Evolutionary conservation across 176 grass and related monocot species (phyloP).

Genomic region (Secale cereale): DNA sequence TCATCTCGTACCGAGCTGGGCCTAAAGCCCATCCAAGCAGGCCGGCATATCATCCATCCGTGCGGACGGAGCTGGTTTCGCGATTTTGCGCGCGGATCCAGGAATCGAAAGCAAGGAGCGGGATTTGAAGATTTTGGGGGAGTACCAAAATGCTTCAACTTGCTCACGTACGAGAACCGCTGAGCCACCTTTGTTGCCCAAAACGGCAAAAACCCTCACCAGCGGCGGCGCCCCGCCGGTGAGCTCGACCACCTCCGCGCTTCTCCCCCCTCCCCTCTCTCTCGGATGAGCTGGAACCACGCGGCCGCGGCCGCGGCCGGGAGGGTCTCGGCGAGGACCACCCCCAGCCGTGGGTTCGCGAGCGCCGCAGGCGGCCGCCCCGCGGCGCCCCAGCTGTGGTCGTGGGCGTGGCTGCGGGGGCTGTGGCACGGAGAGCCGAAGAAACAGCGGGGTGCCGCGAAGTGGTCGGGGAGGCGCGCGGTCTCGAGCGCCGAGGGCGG

Average conservation of each 20-base stretch:
- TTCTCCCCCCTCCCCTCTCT: neutral
- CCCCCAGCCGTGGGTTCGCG: slow-evolving; percentile 14
- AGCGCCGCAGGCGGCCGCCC: neutral
- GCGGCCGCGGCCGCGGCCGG: neutral
- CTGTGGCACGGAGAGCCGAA: slow-evolving; percentile 31
- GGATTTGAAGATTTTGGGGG: neutral
- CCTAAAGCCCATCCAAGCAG: no score
- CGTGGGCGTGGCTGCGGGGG: slow-evolving; percentile 20
- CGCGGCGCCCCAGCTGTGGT: slow-evolving; percentile 1
- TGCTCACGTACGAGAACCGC: neutral
- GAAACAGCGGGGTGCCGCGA: slow-evolving; percentile 17
- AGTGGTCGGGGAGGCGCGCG: neutral
- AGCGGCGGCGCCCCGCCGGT: neutral
- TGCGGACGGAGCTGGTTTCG: neutral
- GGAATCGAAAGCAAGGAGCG: neutral
- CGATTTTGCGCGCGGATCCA: neutral
- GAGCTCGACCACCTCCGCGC: neutral
- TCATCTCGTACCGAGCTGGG: neutral
- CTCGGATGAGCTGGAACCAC: slow-evolving; percentile 39
- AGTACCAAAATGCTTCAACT: neutral
- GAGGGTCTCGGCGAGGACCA: slow-evolving; percentile 16
- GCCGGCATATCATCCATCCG: no score
- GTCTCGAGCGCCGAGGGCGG: neutral
- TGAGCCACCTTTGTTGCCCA: neutral
- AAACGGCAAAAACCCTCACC: neutral